Evolutionary conservation across 148 eudicot species (phyloP).

Genomic region (Rhododendron ferrugineum): DNA sequence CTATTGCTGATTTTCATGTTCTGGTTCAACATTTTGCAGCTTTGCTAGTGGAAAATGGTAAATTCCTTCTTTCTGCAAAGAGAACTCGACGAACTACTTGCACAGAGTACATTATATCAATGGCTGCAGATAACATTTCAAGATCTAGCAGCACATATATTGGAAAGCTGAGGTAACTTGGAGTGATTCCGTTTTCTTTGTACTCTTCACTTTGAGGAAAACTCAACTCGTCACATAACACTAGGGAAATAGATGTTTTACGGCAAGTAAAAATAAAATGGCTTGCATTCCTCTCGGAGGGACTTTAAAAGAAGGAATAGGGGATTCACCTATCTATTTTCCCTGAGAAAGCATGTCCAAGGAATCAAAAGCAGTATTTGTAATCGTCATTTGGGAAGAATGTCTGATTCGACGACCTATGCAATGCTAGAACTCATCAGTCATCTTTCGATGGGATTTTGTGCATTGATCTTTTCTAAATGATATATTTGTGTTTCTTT

Average conservation of each 20-base stretch:
- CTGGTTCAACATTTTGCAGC: constrained; percentile 20
- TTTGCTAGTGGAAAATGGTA: constrained; percentile 52
- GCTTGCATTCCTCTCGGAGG: neutral
- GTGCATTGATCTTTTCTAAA: neutral
- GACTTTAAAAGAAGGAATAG: neutral
- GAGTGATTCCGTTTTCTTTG: neutral
- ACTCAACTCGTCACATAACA: neutral
- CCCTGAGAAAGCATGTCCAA: neutral
- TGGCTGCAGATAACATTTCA: constrained; percentile 56
- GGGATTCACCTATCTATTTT: neutral
- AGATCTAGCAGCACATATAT: constrained; percentile 55
- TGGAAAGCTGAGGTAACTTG: constrained; percentile 45
- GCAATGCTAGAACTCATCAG: neutral
- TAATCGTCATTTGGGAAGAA: neutral
- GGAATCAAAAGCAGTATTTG: neutral
- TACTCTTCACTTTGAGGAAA: neutral
- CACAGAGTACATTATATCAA: constrained; percentile 56
- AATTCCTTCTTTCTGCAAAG: constrained; percentile 62
- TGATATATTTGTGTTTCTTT: neutral
- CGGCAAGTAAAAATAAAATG: neutral
- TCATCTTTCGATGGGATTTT: neutral
- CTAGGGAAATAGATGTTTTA: neutral
- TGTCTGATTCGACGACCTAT: neutral
- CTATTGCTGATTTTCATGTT: neutral
- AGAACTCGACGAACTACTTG: constrained; percentile 52